A percentile compares a stretch with the other conserved stretches of the same genome.
Evolutionary conservation across 208 protist genomes (phyloP).

Genomic region (Leishmania braziliensis): DNA sequence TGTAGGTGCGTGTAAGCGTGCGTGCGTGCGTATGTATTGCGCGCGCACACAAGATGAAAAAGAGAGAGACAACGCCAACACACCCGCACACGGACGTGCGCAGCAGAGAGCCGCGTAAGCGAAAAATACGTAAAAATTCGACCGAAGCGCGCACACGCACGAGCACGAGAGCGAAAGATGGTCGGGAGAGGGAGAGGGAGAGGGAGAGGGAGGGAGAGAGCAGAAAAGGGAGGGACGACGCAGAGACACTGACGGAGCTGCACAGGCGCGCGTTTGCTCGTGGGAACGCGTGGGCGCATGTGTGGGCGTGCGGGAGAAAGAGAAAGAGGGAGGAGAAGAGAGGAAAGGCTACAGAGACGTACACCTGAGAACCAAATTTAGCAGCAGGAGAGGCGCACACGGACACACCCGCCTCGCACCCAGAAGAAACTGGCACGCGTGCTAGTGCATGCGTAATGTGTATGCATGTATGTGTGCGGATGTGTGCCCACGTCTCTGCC

Average conservation of each 20-base stretch:
- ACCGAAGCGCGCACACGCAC: neutral
- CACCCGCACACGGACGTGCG: neutral
- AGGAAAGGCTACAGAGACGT: neutral
- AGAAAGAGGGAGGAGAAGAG: neutral
- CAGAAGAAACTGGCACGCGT: neutral
- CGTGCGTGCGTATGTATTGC: slow-evolving; percentile 24
- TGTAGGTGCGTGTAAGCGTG: slow-evolving; percentile 1
- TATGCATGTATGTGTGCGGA: neutral
- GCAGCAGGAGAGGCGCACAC: neutral
- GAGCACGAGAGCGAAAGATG: neutral
- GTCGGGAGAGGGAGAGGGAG: neutral
- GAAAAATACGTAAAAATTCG: too few relatives aligned
- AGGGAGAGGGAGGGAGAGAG: neutral
- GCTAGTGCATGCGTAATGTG: neutral
- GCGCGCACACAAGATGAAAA: neutral
- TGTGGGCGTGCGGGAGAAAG: neutral
- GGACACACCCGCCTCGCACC: neutral
- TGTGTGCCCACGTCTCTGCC: neutral
- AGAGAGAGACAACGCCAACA: neutral
- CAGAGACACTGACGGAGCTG: neutral
- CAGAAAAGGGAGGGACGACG: neutral
- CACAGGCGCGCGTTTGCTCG: neutral
- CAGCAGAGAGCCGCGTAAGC: neutral
- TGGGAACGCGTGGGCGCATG: neutral
- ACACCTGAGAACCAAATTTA: neutral